Percentiles rank a stretch among this genome's conserved stretches.
phyloP scores from a whole-genome alignment of 495 filamentous ascomycete species.

The Daldinia vernicosa region DNA sequence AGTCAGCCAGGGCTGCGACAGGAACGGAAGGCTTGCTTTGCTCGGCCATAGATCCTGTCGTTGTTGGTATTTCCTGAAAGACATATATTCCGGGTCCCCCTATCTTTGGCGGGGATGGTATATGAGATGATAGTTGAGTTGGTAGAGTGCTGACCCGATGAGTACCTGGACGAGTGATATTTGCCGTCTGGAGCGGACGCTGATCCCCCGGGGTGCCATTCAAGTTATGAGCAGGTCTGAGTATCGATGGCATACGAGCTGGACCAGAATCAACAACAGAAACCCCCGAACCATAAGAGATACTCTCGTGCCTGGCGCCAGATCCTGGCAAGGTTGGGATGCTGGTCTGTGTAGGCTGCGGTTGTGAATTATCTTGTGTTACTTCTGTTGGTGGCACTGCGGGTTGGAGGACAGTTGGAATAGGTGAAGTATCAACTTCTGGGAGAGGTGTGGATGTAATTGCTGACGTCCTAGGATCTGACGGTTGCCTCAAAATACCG shows the following conservation, averaged over 20 bases:
- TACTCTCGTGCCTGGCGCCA: slow-evolving; percentile 40
- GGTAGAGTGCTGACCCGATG: slow-evolving; percentile 39
- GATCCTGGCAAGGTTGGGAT: slow-evolving; percentile 18
- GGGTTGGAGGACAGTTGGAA: slow-evolving; percentile 31
- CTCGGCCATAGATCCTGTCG: slow-evolving; percentile 1
- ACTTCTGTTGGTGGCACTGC: slow-evolving; percentile 15
- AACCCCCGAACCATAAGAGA: slow-evolving; percentile 14
- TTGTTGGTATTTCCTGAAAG: slow-evolving; percentile 27
- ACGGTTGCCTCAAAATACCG: slow-evolving; percentile 25
- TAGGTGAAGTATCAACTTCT: slow-evolving; percentile 5
- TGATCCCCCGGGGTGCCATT: slow-evolving; percentile 8
- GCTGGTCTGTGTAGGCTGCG: neutral
- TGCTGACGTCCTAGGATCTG: slow-evolving; percentile 16
- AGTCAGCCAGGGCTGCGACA: neutral
- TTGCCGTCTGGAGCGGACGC: neutral
- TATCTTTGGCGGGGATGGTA: slow-evolving; percentile 23
- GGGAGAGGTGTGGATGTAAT: slow-evolving; percentile 3
- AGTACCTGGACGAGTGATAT: slow-evolving; percentile 17
- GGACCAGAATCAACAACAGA: slow-evolving; percentile 6
- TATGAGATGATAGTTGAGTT: slow-evolving; percentile 4
- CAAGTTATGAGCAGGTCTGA: slow-evolving; percentile 49
- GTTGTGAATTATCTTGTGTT: slow-evolving; percentile 7
- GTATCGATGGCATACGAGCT: slow-evolving; percentile 45
- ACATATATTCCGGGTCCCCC: slow-evolving; percentile 34
- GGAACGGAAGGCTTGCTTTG: slow-evolving; percentile 10